Percentiles rank a stretch among this genome's conserved stretches.
Conservation (phyloP, 2,329 filamentous ascomycete species). For the Venturia oleaginea region DNA sequence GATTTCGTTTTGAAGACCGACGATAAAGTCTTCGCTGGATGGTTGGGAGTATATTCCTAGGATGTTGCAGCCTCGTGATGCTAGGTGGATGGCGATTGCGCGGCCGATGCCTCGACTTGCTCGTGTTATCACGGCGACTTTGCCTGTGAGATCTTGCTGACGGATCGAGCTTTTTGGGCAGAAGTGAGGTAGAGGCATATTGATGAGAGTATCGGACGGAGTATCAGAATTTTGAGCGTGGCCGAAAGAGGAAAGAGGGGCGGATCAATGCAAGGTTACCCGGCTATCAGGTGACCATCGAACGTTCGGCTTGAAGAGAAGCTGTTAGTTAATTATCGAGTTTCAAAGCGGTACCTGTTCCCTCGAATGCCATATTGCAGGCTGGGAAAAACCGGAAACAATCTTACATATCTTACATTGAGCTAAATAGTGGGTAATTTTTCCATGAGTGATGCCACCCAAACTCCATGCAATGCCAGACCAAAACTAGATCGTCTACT, state of each 20-base stretch:
- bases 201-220: neutral
- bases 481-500: neutral
- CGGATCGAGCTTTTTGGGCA: neutral
- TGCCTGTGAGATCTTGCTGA: conserved; percentile 13
- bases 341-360: no score
- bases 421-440: neutral
- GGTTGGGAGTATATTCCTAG: conserved; percentile 26
- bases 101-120: conserved; percentile 13
- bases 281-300: neutral
- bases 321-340: no score
- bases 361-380: no score
- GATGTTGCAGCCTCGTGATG: conserved; percentile 24
- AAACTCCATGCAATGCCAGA: neutral
- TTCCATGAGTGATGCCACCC: neutral
- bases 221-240: neutral
- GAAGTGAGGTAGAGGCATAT: neutral
- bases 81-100: conserved; percentile 26
- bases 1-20: conserved; percentile 20
- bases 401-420: neutral
- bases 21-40: conserved; percentile 18
- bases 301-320: neutral
- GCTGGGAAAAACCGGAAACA: neutral
- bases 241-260: neutral
- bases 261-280: neutral
- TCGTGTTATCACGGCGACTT: conserved; percentile 15